phyloP scores from a whole-genome alignment of 805 yeast genomes.

The Saturnispora hagleri region DNA sequence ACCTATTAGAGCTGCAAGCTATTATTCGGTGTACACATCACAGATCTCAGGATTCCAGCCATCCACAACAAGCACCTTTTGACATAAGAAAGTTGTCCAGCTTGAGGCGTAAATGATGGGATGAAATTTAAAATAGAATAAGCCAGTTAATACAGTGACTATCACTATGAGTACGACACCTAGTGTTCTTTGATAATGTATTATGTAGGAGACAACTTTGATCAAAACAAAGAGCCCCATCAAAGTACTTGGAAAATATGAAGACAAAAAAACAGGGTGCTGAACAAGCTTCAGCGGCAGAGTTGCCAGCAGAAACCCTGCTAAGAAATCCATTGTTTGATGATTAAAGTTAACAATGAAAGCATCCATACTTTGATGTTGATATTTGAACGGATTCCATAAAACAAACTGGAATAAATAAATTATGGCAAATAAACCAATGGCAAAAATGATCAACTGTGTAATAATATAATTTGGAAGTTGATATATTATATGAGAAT shows the following conservation, averaged over 20 bases:
- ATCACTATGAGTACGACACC: slow-evolving; percentile 23
- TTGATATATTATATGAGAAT: slow-evolving; percentile 36
- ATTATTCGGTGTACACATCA: slow-evolving; percentile 1
- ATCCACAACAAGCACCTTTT: slow-evolving; percentile 11
- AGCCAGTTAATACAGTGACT: slow-evolving; percentile 16
- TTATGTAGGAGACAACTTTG: slow-evolving; percentile 36
- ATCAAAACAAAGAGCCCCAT: slow-evolving; percentile 38
- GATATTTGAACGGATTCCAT: slow-evolving; percentile 16
- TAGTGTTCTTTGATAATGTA: slow-evolving; percentile 21
- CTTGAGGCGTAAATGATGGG: slow-evolving; percentile 40
- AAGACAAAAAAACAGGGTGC: slow-evolving; percentile 34
- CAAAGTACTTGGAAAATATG: slow-evolving; percentile 42
- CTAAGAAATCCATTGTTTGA: slow-evolving; percentile 28
- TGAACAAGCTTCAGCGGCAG: slow-evolving; percentile 42
- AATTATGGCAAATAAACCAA: slow-evolving; percentile 20
- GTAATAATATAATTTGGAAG: slow-evolving; percentile 59
- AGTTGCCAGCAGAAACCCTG: slow-evolving; percentile 53
- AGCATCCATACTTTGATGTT: neutral
- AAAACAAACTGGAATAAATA: slow-evolving; percentile 11
- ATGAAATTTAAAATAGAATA: slow-evolving; percentile 23
- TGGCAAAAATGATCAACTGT: slow-evolving; percentile 33
- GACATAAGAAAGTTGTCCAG: slow-evolving; percentile 39
- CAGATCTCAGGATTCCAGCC: slow-evolving; percentile 13
- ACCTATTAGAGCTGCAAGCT: neutral
- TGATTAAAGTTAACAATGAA: slow-evolving; percentile 16